A percentile compares a stretch with the other conserved stretches of the same genome.
Evolutionary conservation across 2,329 filamentous ascomycete species (phyloP).

Genomic region (Colletotrichum limetticola): DNA sequence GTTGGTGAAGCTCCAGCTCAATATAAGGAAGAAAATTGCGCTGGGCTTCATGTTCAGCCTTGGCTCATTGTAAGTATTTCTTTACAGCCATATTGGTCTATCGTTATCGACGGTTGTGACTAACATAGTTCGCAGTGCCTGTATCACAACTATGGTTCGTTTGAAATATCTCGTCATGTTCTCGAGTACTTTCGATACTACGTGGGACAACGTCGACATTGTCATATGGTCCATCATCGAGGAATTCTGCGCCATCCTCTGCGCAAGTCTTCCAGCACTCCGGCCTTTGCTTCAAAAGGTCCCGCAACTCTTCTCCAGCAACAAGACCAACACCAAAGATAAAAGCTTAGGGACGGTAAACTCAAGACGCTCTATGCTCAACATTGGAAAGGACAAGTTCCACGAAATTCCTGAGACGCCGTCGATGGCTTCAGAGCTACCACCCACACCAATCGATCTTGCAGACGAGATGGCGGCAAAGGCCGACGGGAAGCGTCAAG

Average conservation of each 20-base stretch:
- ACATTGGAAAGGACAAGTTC: conserved; percentile 16
- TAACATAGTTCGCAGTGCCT: conserved; percentile 28
- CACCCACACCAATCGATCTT: conserved; percentile 24
- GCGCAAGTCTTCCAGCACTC: conserved; percentile 52
- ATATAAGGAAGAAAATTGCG: conserved; percentile 73
- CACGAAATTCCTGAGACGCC: conserved; percentile 3
- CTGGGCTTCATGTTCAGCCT: conserved; percentile 74
- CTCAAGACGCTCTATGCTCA: conserved; percentile 19
- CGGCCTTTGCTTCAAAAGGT: conserved; percentile 49
- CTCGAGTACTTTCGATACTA: conserved; percentile 35
- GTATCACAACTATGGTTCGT: conserved; percentile 36
- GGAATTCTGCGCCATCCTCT: conserved; percentile 50
- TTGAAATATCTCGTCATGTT: conserved; percentile 36
- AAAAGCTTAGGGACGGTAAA: background rate
- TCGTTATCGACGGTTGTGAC: background rate
- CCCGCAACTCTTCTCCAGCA: conserved; percentile 15
- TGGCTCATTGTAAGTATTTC: conserved; percentile 68
- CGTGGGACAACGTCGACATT: conserved; percentile 45
- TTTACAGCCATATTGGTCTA: too few species aligned
- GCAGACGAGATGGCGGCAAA: conserved; percentile 27
- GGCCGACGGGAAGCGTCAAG: conserved; percentile 26
- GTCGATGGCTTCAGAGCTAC: background rate
- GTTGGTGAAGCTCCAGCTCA: conserved; percentile 69
- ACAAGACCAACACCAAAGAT: conserved; percentile 19
- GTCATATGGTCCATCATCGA: conserved; percentile 47